phyloP scores from a whole-genome alignment of 257 asterid genomes.

The Penstemon eatonii region DNA sequence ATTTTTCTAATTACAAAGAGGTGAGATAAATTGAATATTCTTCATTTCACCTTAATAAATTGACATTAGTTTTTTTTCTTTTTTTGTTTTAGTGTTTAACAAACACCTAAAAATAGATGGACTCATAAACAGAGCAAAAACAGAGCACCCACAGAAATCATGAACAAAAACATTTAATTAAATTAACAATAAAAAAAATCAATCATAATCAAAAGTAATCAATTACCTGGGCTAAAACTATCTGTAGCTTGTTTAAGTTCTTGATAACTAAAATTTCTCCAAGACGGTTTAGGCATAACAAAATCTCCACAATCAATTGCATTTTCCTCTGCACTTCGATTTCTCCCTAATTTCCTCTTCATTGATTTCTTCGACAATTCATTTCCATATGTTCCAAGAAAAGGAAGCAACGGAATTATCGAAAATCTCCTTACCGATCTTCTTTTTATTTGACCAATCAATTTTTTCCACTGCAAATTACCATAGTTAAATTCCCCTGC shows the following conservation, averaged over 20 bases:
- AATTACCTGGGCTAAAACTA: constrained; percentile 59
- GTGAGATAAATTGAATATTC: too few species aligned
- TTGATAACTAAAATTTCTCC: constrained; percentile 60
- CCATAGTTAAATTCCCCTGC: constrained; percentile 37
- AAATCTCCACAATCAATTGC: constrained; percentile 51
- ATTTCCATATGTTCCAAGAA: constrained; percentile 45
- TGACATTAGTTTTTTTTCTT: too few species aligned
- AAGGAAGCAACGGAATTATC: constrained; percentile 38
- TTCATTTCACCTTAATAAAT: too few species aligned
- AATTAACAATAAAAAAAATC: too few species aligned
- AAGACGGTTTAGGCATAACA: constrained; percentile 68
- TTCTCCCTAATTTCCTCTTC: constrained; percentile 51
- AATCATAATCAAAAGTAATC: neutral
- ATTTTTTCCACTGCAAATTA: constrained; percentile 54
- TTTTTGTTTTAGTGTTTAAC: too few species aligned
- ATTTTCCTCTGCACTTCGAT: constrained; percentile 51
- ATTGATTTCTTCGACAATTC: constrained; percentile 43
- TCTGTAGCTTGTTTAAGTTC: constrained; percentile 70
- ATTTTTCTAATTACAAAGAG: too few species aligned
- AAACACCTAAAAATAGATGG: too few species aligned
- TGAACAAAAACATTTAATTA: too few species aligned
- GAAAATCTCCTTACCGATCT: constrained; percentile 50
- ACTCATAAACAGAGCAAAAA: too few species aligned
- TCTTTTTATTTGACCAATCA: constrained; percentile 56
- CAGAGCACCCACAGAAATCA: too few species aligned